Evolutionary conservation across 139 green algal species (phyloP).

Genomic region (Eudorina sp.): DNA sequence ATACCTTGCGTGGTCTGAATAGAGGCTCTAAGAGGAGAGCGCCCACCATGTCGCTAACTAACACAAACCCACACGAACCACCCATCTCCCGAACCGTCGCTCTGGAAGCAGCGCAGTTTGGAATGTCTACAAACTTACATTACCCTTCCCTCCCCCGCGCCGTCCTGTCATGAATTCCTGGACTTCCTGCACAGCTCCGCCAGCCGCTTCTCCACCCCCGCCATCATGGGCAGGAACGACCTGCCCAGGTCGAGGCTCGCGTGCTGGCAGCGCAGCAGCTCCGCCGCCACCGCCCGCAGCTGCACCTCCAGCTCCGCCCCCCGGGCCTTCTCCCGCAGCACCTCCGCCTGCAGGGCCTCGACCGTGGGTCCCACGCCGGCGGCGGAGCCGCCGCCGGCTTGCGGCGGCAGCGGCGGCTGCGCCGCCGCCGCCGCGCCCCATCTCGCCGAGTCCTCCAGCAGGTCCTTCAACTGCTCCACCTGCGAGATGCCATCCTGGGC

Average conservation of each 20-base stretch:
- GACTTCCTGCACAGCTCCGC: slow-evolving; percentile 37
- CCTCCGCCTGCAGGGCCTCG: slow-evolving; percentile 21
- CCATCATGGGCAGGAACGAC: slow-evolving; percentile 59
- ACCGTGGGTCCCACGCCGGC: background rate
- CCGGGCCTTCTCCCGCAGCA: slow-evolving; percentile 55
- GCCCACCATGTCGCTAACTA: no score
- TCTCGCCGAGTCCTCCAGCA: slow-evolving; percentile 77
- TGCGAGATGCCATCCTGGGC: slow-evolving; percentile 69
- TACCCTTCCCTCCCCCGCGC: background rate
- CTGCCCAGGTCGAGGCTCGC: slow-evolving; percentile 42
- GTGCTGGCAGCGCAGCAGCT: slow-evolving; percentile 67
- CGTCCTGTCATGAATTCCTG: background rate
- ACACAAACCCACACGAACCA: no score
- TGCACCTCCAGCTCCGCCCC: slow-evolving; percentile 59
- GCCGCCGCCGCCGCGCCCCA: slow-evolving; percentile 60
- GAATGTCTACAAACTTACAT: no score
- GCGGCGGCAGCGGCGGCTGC: background rate
- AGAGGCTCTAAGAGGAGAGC: no score
- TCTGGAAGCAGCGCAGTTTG: no score
- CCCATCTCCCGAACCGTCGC: no score
- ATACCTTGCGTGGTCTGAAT: no score
- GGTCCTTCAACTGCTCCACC: slow-evolving; percentile 74
- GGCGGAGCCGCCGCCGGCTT: background rate
- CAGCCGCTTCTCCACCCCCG: slow-evolving; percentile 62
- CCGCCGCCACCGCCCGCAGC: slow-evolving; percentile 56